Percentiles rank a stretch among this genome's conserved stretches.
phyloP scores from a whole-genome alignment of 2,329 filamentous ascomycete genomes.

The Ilyonectria mors-panacis region DNA sequence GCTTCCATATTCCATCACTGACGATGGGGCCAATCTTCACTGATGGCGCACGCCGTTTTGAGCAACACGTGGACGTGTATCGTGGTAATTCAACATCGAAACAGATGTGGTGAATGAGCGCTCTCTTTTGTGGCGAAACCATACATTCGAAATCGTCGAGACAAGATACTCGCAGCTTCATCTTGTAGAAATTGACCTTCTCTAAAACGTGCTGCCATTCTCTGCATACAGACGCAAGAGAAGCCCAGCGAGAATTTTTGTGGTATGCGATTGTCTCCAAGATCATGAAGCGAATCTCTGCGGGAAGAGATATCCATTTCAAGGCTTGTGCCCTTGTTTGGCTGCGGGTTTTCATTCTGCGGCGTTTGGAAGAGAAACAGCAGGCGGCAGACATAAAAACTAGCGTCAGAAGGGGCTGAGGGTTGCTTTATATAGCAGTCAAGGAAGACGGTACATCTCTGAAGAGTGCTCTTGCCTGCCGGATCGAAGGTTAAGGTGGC shows the following conservation, averaged over 20 bases:
- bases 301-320: slow-evolving; percentile 41
- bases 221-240: slow-evolving; percentile 52
- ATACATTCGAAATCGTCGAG: slow-evolving; percentile 44
- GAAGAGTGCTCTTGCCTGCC: not conserved
- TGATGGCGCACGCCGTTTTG: not conserved
- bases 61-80: slow-evolving; percentile 44
- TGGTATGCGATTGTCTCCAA: slow-evolving; percentile 45
- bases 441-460: not conserved
- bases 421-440: not conserved
- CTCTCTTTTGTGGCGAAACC: slow-evolving; percentile 33
- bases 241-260: slow-evolving; percentile 52
- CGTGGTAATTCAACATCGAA: slow-evolving; percentile 49
- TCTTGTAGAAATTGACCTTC: slow-evolving; percentile 46
- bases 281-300: slow-evolving; percentile 53
- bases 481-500: not conserved
- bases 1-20: slow-evolving; percentile 40
- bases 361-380: not conserved
- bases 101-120: slow-evolving; percentile 49
- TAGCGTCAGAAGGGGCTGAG: not conserved
- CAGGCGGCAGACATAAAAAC: not conserved
- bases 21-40: slow-evolving; percentile 31
- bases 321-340: not conserved
- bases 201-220: slow-evolving; percentile 54
- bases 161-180: slow-evolving; percentile 46
- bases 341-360: not conserved